Evolutionary conservation across 1,139 yeast genomes (phyloP).

Genomic region (Saccharomyces hybrid): DNA sequence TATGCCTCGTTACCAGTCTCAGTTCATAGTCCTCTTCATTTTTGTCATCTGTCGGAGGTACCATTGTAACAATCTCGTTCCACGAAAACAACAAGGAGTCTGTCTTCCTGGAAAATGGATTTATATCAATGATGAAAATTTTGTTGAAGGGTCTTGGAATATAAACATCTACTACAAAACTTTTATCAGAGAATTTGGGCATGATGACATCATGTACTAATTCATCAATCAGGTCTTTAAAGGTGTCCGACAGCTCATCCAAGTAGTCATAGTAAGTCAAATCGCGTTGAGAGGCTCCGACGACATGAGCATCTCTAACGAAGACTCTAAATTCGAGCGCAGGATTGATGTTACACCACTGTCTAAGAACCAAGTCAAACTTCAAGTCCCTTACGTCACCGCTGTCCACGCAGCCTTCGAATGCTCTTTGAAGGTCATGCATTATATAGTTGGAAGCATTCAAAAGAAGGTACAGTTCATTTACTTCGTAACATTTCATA

Average conservation of each 20-base stretch:
- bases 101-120: constrained; percentile 72
- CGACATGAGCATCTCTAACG: constrained; percentile 50
- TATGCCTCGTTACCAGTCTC: constrained; percentile 61
- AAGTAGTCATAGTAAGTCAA: constrained; percentile 72
- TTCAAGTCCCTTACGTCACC: constrained; percentile 21
- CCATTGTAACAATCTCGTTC: constrained; percentile 51
- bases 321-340: constrained; percentile 86
- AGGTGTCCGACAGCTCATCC: constrained; percentile 38
- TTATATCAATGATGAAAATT: constrained; percentile 70
- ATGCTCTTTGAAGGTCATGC: constrained; percentile 74
- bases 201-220: constrained; percentile 48
- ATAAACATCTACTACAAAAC: constrained; percentile 72
- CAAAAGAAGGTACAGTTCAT: constrained; percentile 69
- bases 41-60: constrained; percentile 8
- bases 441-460: constrained; percentile 83
- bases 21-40: constrained; percentile 42
- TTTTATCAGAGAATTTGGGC: constrained; percentile 44
- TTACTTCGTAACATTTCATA: constrained; percentile 57
- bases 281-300: constrained; percentile 82
- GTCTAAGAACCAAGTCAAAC: constrained; percentile 64
- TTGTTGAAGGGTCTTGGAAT: constrained; percentile 64
- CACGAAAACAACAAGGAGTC: constrained; percentile 75
- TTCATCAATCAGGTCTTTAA: constrained; percentile 43
- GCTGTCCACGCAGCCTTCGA: constrained; percentile 36
- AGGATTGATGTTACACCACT: constrained; percentile 76